Conservation (phyloP, 2,329 filamentous ascomycete species). For the Alternaria atra region DNA sequence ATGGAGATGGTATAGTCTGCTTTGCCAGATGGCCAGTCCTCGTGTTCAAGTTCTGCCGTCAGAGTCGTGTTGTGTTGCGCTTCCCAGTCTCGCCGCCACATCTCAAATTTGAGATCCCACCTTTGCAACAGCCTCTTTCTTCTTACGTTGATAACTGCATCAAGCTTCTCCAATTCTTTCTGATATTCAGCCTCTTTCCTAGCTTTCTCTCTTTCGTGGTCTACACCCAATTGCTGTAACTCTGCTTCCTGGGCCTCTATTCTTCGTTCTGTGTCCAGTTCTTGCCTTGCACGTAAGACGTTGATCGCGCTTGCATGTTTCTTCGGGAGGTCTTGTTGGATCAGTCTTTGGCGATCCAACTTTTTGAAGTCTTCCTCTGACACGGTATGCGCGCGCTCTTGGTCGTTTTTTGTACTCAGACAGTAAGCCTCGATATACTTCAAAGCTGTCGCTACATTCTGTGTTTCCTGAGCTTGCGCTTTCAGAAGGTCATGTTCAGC, state of each 20-base stretch:
- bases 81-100: constrained; percentile 51
- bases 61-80: constrained; percentile 35
- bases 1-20: constrained; percentile 24
- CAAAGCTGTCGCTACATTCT: constrained; percentile 56
- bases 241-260: constrained; percentile 53
- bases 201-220: constrained; percentile 46
- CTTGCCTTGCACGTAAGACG: constrained; percentile 57
- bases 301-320: constrained; percentile 59
- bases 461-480: constrained; percentile 52
- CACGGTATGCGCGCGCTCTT: constrained; percentile 44
- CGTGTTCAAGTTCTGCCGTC: constrained; percentile 35
- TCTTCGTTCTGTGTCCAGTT: constrained; percentile 48
- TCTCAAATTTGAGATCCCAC: constrained; percentile 54
- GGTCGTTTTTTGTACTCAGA: constrained; percentile 44
- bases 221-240: constrained; percentile 44
- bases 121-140: constrained; percentile 43
- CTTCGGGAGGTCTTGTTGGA: constrained; percentile 51
- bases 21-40: constrained; percentile 39
- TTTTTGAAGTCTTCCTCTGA: constrained; percentile 57
- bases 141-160: constrained; percentile 44
- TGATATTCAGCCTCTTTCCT: constrained; percentile 44
- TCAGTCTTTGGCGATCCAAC: constrained; percentile 52
- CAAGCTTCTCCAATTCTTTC: constrained; percentile 48
- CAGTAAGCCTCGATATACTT: constrained; percentile 61
- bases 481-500: constrained; percentile 55